These are phyloP conservation scores for Trichoderma sp. DNA, from an alignment of 2,329 filamentous ascomycete species.

Conservation along the genomic window DNA sequence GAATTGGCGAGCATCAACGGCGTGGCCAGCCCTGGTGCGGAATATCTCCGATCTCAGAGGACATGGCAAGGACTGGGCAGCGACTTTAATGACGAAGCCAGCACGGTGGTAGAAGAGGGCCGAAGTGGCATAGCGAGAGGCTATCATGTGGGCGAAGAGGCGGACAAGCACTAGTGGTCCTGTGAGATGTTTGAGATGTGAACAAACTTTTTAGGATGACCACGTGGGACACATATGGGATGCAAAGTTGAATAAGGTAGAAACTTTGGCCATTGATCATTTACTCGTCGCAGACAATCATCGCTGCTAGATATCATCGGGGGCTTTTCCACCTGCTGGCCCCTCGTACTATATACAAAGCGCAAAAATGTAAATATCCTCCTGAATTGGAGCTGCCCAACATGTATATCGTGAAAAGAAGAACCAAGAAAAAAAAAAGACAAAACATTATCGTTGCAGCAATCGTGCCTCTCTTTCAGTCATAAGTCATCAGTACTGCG, in stretches of 20 bases:
- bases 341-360: conserved; percentile 10
- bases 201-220: background rate
- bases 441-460: background rate
- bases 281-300: background rate
- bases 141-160: conserved; percentile 70
- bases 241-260: background rate
- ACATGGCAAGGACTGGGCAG: conserved; percentile 92
- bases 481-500: conserved; percentile 12
- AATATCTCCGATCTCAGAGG: conserved; percentile 76
- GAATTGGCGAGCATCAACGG: conserved; percentile 81
- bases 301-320: background rate
- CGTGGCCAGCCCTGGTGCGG: conserved; percentile 84
- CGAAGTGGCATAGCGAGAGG: conserved; percentile 84
- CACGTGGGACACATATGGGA: background rate
- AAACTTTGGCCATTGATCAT: background rate
- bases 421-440: background rate
- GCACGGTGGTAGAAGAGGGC: conserved; percentile 78
- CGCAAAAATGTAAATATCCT: background rate
- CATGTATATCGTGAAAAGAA: background rate
- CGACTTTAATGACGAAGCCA: conserved; percentile 66
- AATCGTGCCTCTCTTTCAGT: background rate
- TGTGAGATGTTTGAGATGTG: background rate
- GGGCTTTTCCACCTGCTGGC: background rate
- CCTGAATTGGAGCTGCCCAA: background rate
- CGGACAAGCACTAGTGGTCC: conserved; percentile 33